These are phyloP conservation scores for Mariannaea elegans DNA, from an alignment of 2,329 filamentous ascomycete species.

Conservation along the genomic window DNA sequence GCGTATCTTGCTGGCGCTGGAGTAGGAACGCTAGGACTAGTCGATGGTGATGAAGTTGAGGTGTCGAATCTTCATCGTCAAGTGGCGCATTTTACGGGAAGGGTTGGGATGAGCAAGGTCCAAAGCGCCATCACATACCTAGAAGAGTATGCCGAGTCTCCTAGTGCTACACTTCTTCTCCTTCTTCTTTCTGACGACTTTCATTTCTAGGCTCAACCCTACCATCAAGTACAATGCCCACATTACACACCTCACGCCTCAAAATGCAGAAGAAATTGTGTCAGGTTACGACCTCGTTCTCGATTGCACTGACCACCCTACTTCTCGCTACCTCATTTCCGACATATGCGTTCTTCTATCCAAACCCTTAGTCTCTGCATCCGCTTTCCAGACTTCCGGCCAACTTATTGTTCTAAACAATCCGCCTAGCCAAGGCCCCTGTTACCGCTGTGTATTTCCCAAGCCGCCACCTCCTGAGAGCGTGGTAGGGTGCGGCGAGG, in stretches of 20 bases:
- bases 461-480: conserved; percentile 84
- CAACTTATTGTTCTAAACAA: conserved; percentile 90
- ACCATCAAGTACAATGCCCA: conserved; percentile 71
- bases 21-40: conserved; percentile 81
- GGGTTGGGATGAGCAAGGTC: conserved; percentile 81
- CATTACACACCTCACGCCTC: conserved; percentile 70
- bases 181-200: neutral
- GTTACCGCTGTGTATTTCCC: conserved; percentile 94
- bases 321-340: conserved; percentile 90
- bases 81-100: conserved; percentile 77
- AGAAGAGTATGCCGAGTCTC: conserved; percentile 52
- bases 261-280: conserved; percentile 74
- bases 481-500: conserved; percentile 88
- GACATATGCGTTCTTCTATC: conserved; percentile 84
- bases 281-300: conserved; percentile 82
- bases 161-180: neutral
- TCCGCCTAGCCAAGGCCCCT: conserved; percentile 80
- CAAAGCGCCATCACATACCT: conserved; percentile 75
- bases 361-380: conserved; percentile 87
- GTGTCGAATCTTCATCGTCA: conserved; percentile 92
- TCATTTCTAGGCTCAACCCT: conserved; percentile 72
- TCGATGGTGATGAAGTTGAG: conserved; percentile 90
- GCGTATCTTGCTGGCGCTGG: conserved; percentile 93
- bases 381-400: conserved; percentile 87
- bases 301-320: conserved; percentile 95